Percentiles rank a stretch among this genome's conserved stretches.
Evolutionary conservation across 441 rosid genomes (phyloP).

Genomic region (Erysimum cheiri): DNA sequence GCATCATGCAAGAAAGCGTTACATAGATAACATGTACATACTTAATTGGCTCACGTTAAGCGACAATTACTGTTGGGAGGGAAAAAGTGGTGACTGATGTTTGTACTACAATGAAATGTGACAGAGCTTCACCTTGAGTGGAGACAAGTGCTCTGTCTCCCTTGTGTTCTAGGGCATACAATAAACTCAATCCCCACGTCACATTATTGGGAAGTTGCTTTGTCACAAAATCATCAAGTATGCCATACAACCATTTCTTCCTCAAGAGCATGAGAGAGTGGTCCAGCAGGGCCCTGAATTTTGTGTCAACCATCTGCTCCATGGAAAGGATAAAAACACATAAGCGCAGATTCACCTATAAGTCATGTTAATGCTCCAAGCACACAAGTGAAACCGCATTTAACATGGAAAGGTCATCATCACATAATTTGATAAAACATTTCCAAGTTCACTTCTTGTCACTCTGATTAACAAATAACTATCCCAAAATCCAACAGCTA

Average conservation of each 20-base stretch:
- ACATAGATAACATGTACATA: constrained; percentile 2
- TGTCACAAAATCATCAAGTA: constrained; percentile 95
- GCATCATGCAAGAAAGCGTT: constrained; percentile 31
- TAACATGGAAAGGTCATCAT: constrained; percentile 16
- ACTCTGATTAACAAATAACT: constrained; percentile 11
- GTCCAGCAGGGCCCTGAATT: constrained; percentile 85
- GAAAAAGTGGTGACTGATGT: constrained; percentile 14
- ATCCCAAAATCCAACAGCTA: constrained; percentile 20
- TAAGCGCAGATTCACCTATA: constrained; percentile 18
- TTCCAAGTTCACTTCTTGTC: constrained; percentile 25
- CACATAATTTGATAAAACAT: background rate
- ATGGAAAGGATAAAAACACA: constrained; percentile 5
- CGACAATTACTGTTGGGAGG: constrained; percentile 10
- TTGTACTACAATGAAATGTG: constrained; percentile 6
- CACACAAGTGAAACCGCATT: constrained; percentile 29
- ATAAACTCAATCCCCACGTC: constrained; percentile 97
- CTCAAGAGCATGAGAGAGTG: constrained; percentile 82
- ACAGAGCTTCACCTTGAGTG: constrained; percentile 74
- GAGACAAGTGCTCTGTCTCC: constrained; percentile 87
- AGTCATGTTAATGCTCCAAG: constrained; percentile 26
- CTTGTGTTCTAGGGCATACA: constrained; percentile 94
- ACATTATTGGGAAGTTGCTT: constrained; percentile 99
- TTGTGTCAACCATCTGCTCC: constrained; percentile 90
- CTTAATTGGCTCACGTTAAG: constrained; percentile 9
- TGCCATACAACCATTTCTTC: constrained; percentile 95